Conservation (phyloP, 1,284 basidiomycete genomes). For the Cryptococcus sp. region DNA sequence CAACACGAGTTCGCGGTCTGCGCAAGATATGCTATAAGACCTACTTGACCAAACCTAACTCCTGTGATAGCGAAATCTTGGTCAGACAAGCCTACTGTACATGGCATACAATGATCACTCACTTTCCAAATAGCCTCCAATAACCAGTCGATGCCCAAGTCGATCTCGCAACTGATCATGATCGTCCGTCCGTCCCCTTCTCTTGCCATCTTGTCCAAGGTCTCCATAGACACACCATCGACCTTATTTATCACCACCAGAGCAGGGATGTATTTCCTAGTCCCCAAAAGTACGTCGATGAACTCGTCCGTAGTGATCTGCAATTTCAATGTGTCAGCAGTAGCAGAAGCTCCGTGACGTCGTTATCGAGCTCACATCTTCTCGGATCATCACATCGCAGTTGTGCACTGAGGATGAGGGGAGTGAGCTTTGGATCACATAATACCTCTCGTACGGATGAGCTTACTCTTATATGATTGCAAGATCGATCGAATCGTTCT, state of each 20-base stretch:
- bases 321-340: background rate
- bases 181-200: constrained; percentile 72
- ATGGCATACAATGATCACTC: background rate
- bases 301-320: constrained; percentile 96
- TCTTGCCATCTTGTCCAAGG: constrained; percentile 82
- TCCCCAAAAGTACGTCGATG: constrained; percentile 93
- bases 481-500: constrained; percentile 90
- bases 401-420: constrained; percentile 65
- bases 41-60: constrained; percentile 75
- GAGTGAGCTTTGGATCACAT: constrained; percentile 5
- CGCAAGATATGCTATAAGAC: constrained; percentile 4
- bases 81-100: background rate
- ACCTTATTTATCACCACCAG: constrained; percentile 95
- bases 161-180: constrained; percentile 92
- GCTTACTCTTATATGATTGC: constrained; percentile 68
- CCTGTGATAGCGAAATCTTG: constrained; percentile 32
- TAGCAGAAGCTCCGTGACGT: too few relatives aligned
- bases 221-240: constrained; percentile 83
- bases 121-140: constrained; percentile 85
- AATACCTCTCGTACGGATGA: constrained; percentile 12
- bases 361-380: constrained; percentile 67
- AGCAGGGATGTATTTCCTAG: constrained; percentile 92
- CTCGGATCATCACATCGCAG: constrained; percentile 94
- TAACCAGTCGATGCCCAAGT: constrained; percentile 83
- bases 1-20: background rate